phyloP scores from a whole-genome alignment of 805 yeast genomes.

The Kazachstania kunashirensis region DNA sequence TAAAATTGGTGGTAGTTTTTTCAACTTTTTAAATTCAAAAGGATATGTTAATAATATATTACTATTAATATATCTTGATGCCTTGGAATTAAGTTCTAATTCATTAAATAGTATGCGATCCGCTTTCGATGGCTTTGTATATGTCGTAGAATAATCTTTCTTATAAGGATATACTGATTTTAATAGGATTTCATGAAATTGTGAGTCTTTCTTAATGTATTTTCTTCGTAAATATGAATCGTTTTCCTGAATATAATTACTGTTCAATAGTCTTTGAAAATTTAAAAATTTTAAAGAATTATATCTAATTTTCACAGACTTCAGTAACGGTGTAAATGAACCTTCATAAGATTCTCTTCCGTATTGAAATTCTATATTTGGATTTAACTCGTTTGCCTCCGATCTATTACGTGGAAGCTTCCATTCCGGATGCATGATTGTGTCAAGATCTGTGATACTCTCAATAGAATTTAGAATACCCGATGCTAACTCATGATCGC shows the following conservation, averaged over 20 bases:
- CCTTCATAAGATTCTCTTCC: conserved; percentile 4
- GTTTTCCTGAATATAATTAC: not conserved
- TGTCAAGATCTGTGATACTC: no score
- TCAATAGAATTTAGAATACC: no score
- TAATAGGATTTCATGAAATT: conserved; percentile 26
- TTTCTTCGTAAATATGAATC: not conserved
- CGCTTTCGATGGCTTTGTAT: conserved; percentile 47
- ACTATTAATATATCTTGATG: conserved; percentile 30
- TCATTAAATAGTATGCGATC: conserved; percentile 44
- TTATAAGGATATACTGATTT: conserved; percentile 40
- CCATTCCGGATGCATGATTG: no score
- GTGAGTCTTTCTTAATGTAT: conserved; percentile 5
- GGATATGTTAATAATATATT: conserved; percentile 28
- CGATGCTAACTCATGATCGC: no score
- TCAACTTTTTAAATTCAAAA: conserved; percentile 7
- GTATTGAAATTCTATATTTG: conserved; percentile 13
- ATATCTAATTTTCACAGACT: conserved; percentile 20
- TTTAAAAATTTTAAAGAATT: conserved; percentile 18
- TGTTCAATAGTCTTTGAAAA: conserved; percentile 13
- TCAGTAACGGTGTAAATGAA: conserved; percentile 3
- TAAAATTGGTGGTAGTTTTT: not conserved
- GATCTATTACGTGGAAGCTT: conserved; percentile 9
- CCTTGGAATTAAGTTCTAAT: conserved; percentile 33
- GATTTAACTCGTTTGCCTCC: conserved; percentile 19
- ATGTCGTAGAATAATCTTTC: conserved; percentile 45